Evolutionary conservation across 371 early-diverging fungal species (phyloP), one percentile per base, ranked within the genome.

Genomic region (Mucor lusitanicus): DNA sequence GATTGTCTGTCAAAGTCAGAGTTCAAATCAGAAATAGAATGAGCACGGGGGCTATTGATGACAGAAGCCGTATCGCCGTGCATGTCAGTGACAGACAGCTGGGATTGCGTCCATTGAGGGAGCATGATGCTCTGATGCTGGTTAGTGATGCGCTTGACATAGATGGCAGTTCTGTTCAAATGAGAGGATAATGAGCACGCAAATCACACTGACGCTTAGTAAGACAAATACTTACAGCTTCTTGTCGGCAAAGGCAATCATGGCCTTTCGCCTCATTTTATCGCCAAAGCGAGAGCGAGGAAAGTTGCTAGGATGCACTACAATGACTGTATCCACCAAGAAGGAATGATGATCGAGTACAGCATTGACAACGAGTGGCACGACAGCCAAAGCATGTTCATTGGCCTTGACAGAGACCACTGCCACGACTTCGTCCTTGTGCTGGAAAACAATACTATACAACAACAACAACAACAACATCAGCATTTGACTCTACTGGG

Each of bases 341-440:
- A 94, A 87, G 55, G 84, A 84, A 75, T 94, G 94, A 35, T 87
- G 82, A 35, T 92, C 92, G 35, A 94, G 72, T 13, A 94, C 82
- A 5, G 85, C 81, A 68, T 87, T 85, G 55, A 94, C 84, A 55
- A 93, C 78, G 33, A 89, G 65, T 40, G 91, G 80, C 13, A 87
- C 81, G 19, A 86, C 37, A 35, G 84, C 73, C 6, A 85, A 63
- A 6, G 85, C 84, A n/a, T 77, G 70, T 25, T 85, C 85, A 9
- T 77, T 75, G 6, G 80, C 70, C 30, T 84, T 82, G 59, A 82
- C 76, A 27, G 87, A 86, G 3, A 82, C 81, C 17, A 87, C 74
- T 27, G 79, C 85, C 6, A 88, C 84, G 8, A 83, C 72, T 12
- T 86, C 89, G 27, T 82, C 64, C 21, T 75, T 78, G 5, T 72